Conservation (phyloP, 164 flowering plant genomes). For the Akebia trifoliata region DNA sequence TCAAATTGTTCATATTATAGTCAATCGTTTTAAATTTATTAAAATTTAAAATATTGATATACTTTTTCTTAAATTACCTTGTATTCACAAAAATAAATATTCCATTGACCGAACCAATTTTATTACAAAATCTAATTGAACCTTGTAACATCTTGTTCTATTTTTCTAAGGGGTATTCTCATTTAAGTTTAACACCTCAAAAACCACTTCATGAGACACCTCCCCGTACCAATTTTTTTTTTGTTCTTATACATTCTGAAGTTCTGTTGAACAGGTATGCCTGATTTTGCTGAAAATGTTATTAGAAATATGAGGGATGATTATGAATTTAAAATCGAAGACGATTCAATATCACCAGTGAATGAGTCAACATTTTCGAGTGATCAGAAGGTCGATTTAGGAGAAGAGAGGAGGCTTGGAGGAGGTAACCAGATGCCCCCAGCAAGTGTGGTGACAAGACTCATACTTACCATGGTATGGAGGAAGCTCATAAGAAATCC, state of each 20-base stretch:
- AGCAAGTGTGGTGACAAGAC: conserved; percentile 76
- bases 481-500: conserved; percentile 84
- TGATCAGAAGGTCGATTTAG: conserved; percentile 28
- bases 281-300: conserved; percentile 30
- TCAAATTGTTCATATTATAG: too few species aligned
- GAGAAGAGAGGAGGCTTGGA: conserved; percentile 24
- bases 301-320: conserved; percentile 25
- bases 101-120: too few species aligned
- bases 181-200: too few species aligned
- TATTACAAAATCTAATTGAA: too few species aligned
- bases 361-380: conserved; percentile 27
- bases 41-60: too few species aligned
- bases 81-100: too few species aligned
- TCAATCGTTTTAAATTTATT: too few species aligned
- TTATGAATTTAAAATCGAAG: conserved; percentile 31
- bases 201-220: too few species aligned
- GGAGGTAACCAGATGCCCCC: conserved; percentile 61
- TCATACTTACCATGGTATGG: conserved; percentile 88
- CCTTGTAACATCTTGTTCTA: too few species aligned
- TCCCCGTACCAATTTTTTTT: too few species aligned
- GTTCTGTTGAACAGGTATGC: conserved; percentile 24
- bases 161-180: too few species aligned
- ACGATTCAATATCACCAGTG: conserved; percentile 24
- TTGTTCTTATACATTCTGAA: not conserved
- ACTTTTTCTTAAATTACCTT: too few species aligned